Base-by-base conservation (phyloP, 2,329 filamentous ascomycete genomes). In the Aspergillus sergii region DNA sequence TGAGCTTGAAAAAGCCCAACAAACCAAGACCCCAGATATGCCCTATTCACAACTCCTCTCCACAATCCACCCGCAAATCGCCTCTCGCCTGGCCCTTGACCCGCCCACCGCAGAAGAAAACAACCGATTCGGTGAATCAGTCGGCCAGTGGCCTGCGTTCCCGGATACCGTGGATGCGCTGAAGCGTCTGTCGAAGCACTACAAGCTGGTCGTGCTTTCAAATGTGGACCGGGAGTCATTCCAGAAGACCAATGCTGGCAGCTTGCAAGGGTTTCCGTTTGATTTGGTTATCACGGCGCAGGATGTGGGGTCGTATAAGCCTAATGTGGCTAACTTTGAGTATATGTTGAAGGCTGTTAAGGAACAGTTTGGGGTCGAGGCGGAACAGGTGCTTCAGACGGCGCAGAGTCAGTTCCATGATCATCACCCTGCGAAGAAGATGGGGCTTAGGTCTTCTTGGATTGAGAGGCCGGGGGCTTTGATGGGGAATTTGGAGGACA, bases 281-380 rank as follows among this genome's bases (percentile, higher is more conserved):
- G 89, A 91, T 69, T 83, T 84, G 14, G 80, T 91, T 28, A 87
- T 90, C 75, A 92, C 89, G 2, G 91, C 91, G 1, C 81, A 93
- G 76, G 85, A 90, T 51, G 86, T 93, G 59, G 89, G 91, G 1
- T 83, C 81, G 8, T 93, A 93, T 75, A 93, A 93, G 79, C 91
- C 91, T 0, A 79, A 85, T 64, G 73, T 77, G 43, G 73, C 74
- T 32, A 92, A 92, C 70, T 93, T 93, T 67, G 80, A 85, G 61
- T 89, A 90, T 71, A 79, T 93, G 76, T 78, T 92, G 16, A 73
- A 75, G 16, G 80, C 83, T 39, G 83, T 86, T 21, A 77, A 84
- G 69, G 69, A 75, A 3, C 83, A 86, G 7, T 84, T 90, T 58
- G 87, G 84, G 0, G 73, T 91, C 0, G 80, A 83, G 34, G 86